phyloP scores from a whole-genome alignment of 441 rosid species.

The Manihot esculenta region DNA sequence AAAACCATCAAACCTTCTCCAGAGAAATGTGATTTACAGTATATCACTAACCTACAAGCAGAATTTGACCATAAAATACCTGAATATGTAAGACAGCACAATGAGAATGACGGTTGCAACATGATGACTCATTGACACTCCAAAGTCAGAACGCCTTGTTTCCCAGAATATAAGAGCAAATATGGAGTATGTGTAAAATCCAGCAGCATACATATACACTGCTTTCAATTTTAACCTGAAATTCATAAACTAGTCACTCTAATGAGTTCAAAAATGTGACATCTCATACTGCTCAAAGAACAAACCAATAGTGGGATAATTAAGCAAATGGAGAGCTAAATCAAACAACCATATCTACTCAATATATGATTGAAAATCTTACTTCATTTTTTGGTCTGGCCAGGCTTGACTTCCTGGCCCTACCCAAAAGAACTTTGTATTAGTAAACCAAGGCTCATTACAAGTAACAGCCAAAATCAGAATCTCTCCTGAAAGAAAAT shows the following conservation, averaged over 20 bases:
- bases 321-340: neutral
- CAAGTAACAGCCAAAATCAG: conserved; percentile 66
- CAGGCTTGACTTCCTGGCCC: conserved; percentile 92
- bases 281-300: conserved; percentile 1
- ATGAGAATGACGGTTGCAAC: conserved; percentile 77
- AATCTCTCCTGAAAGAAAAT: conserved; percentile 82
- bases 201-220: conserved; percentile 85
- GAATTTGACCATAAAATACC: conserved; percentile 44
- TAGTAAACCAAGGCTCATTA: conserved; percentile 85
- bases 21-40: neutral
- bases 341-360: neutral
- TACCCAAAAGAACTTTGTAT: conserved; percentile 75
- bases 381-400: conserved; percentile 94
- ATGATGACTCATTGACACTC: conserved; percentile 96
- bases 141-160: conserved; percentile 93
- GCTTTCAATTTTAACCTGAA: conserved; percentile 81
- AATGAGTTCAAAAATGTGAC: conserved; percentile 17
- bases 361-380: conserved; percentile 26
- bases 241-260: conserved; percentile 14
- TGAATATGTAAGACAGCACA: conserved; percentile 74
- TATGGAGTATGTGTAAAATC: conserved; percentile 92
- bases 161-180: conserved; percentile 96
- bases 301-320: conserved; percentile 8
- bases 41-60: conserved; percentile 12
- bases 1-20: conserved; percentile 5